Evolutionary conservation across 2,329 filamentous ascomycete species (phyloP).

Genomic region (Monilinia fructigena): DNA sequence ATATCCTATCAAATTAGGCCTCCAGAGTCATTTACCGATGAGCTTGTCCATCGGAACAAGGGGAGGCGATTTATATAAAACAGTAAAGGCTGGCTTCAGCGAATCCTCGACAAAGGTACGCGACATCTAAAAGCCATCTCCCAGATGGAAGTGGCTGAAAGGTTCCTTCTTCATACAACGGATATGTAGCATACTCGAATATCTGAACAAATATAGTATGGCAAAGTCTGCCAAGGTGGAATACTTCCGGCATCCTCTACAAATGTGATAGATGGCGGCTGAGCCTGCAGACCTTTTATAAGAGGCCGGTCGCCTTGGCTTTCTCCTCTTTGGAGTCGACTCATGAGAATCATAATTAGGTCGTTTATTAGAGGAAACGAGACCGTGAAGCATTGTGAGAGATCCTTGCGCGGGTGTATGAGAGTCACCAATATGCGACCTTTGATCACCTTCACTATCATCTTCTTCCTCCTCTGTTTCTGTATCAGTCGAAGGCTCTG

Average conservation of each 20-base stretch:
- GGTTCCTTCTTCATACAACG: constrained; percentile 48
- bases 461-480: constrained; percentile 22
- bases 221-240: constrained; percentile 59
- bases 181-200: constrained; percentile 64
- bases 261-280: neutral
- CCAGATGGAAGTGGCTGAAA: constrained; percentile 47
- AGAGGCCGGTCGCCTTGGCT: constrained; percentile 22
- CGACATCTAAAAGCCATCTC: constrained; percentile 64
- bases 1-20: too few relatives aligned
- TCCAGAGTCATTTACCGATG: constrained; percentile 39
- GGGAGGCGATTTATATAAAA: constrained; percentile 68
- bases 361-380: constrained; percentile 18
- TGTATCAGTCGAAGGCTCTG: constrained; percentile 31
- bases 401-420: neutral
- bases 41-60: constrained; percentile 52
- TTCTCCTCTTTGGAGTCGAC: constrained; percentile 30
- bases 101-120: constrained; percentile 63
- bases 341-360: constrained; percentile 21
- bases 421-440: neutral
- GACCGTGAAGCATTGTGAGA: neutral
- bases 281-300: constrained; percentile 17
- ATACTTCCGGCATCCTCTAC: constrained; percentile 42
- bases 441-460: constrained; percentile 11
- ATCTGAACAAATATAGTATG: constrained; percentile 70
- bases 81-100: constrained; percentile 72